Base-by-base conservation (phyloP, 2,329 filamentous ascomycete species). In the Fonsecaea monophora region DNA sequence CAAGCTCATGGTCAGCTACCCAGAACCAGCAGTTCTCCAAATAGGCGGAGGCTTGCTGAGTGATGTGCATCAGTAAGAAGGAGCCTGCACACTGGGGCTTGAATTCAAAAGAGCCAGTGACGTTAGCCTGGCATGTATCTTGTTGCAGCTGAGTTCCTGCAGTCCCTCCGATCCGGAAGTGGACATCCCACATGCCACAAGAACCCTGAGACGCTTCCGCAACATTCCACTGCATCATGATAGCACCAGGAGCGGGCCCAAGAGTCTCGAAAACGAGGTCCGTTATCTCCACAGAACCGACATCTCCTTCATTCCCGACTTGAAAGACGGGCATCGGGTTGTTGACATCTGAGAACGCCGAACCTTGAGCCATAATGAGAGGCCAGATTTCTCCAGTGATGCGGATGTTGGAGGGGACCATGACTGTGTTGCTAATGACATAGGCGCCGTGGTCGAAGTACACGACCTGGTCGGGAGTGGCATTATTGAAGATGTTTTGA, bases 301-400 rank as follows among this genome's bases (percentile, higher is more conserved):
- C 83, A 70, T 96, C 91, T 60, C 92, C 92, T 10, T 86, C 80
- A 74, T 91, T 80, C 57, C 94, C 94, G 65, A 98, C 85, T 77
- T 95, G 90, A 80, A 96, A 92, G 73, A 96, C 90, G n/a, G 92
- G 87, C 76, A 89, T 87, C 48, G 93, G 94, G 76, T 93, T 92
- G 71, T 82, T 80, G 77, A 89, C 83, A 77, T 97, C 88, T 69
- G 84, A 81, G 83, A 97, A 98, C 70, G 85, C 84, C 38, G 81
- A 76, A 61, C 94, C 94, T 59, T 89, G 87, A 32, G 92, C 94
- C 85, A 97, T 90, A 77, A 98, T 90, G 68, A 96, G 81, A 2
- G 94, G 90, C 92, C 92, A 97, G 76, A 96, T 89, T 80, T 97
- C 93, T 74, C 94, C 94, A 7, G 91, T 92, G 76, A 98, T 94